Evolutionary conservation across 1,139 yeast species (phyloP).

Genomic region (Meyerozyma smithsonii): DNA sequence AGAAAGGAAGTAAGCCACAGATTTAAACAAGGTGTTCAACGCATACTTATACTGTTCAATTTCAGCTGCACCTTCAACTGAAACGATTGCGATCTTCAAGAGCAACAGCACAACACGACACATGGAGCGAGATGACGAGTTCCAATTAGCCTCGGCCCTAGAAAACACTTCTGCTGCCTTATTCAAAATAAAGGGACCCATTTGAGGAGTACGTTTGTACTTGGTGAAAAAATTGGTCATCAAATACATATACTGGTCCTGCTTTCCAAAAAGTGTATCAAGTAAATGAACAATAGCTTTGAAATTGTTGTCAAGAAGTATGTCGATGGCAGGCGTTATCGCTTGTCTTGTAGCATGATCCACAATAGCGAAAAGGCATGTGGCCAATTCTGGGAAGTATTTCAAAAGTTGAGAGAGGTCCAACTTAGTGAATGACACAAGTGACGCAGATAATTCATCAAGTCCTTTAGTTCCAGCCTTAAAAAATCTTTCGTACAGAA

Average conservation of each 20-base stretch:
- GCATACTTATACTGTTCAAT: slow-evolving; percentile 28
- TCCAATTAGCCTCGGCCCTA: slow-evolving; percentile 55
- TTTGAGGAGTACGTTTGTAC: slow-evolving; percentile 34
- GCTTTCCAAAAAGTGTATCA: slow-evolving; percentile 63
- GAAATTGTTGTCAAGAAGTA: slow-evolving; percentile 38
- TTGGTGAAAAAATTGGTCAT: slow-evolving; percentile 44
- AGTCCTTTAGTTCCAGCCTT: slow-evolving; percentile 39
- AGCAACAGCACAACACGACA: slow-evolving; percentile 56
- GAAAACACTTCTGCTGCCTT: slow-evolving; percentile 44
- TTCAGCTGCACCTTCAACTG: slow-evolving; percentile 20
- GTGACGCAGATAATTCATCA: slow-evolving; percentile 39
- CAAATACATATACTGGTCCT: slow-evolving; percentile 56
- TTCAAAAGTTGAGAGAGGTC: slow-evolving; percentile 47
- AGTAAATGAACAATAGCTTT: slow-evolving; percentile 56
- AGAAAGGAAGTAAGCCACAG: slow-evolving; percentile 45
- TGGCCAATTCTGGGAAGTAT: slow-evolving; percentile 49
- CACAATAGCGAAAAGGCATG: slow-evolving; percentile 39
- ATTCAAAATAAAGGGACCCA: slow-evolving; percentile 49
- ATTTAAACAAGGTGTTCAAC: slow-evolving; percentile 29
- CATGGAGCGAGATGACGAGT: slow-evolving; percentile 55
- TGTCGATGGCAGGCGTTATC: slow-evolving; percentile 25
- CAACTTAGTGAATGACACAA: slow-evolving; percentile 38
- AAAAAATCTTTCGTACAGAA: slow-evolving; percentile 51
- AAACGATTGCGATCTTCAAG: slow-evolving; percentile 34
- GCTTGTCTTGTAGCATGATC: slow-evolving; percentile 23